Evolutionary conservation across 2,329 filamentous ascomycete species (phyloP).

Genomic region (Neospermospora avenae): DNA sequence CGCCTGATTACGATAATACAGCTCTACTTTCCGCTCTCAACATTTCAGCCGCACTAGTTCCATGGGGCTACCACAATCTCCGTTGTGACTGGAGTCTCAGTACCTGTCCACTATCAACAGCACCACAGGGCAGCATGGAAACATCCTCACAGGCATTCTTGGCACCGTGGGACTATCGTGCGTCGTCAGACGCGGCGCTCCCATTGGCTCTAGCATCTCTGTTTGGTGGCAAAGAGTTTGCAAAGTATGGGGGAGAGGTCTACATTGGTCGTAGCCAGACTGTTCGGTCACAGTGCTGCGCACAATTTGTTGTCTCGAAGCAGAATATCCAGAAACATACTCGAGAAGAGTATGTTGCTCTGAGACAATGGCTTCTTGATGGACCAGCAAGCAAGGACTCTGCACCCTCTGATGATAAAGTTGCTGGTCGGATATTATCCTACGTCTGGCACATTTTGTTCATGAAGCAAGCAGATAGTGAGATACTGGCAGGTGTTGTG

Average conservation of each 20-base stretch:
- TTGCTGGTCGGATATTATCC: constrained; percentile 45
- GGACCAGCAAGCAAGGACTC: constrained; percentile 27
- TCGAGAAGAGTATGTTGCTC: constrained; percentile 47
- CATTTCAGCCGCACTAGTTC: constrained; percentile 38
- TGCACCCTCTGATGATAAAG: constrained; percentile 41
- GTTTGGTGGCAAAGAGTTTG: constrained; percentile 37
- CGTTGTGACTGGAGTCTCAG: constrained; percentile 48
- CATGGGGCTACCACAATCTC: constrained; percentile 45
- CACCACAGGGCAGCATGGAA: constrained; percentile 42
- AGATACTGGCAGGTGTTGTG: background rate
- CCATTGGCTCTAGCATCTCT: constrained; percentile 36
- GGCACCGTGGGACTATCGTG: constrained; percentile 43
- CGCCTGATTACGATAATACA: constrained; percentile 43
- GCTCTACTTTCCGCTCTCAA: constrained; percentile 40
- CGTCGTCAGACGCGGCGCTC: constrained; percentile 39
- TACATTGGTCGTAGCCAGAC: constrained; percentile 41
- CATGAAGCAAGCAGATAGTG: background rate
- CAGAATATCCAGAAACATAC: constrained; percentile 47
- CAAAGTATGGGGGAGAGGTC: constrained; percentile 31
- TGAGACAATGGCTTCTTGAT: constrained; percentile 52
- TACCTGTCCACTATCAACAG: constrained; percentile 36
- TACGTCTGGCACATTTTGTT: constrained; percentile 44
- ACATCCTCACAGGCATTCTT: constrained; percentile 38
- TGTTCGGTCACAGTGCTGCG: constrained; percentile 46
- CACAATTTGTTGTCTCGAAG: constrained; percentile 51